Conservation (phyloP, 345 rosid species). For the Mercurialis annua region DNA sequence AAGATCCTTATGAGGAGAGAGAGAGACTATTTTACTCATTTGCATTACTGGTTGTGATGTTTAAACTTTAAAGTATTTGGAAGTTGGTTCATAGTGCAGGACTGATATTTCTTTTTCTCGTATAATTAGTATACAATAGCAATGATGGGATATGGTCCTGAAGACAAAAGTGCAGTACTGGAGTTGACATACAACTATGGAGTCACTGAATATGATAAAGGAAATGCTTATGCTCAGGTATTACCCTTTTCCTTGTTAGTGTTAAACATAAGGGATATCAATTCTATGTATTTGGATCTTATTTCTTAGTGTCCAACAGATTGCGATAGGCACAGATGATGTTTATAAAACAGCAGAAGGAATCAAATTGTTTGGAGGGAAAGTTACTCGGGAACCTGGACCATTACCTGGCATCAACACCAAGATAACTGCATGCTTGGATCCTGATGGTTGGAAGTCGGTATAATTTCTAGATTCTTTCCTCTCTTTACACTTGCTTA, state of each 20-base stretch:
- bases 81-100: background rate
- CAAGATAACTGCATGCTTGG: conserved; percentile 93
- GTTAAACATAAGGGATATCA: background rate
- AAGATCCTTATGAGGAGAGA: no score
- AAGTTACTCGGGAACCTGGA: conserved; percentile 89
- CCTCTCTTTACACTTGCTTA: background rate
- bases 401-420: conserved; percentile 94
- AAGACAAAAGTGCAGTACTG: conserved; percentile 75
- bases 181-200: conserved; percentile 96
- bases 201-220: conserved; percentile 80
- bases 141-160: conserved; percentile 95
- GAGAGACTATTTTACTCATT: no score
- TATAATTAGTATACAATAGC: conserved; percentile 67
- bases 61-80: background rate
- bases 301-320: conserved; percentile 40
- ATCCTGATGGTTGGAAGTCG: conserved; percentile 99
- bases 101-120: conserved; percentile 11
- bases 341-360: conserved; percentile 95
- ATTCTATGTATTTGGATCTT: conserved; percentile 6
- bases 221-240: conserved; percentile 94
- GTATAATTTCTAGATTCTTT: conserved; percentile 31
- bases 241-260: background rate
- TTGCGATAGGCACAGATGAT: conserved; percentile 95
- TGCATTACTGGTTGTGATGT: background rate
- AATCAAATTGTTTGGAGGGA: conserved; percentile 75